phyloP scores from a whole-genome alignment of 352 stramenopile genomes.

The Pythium pyrilobum region DNA sequence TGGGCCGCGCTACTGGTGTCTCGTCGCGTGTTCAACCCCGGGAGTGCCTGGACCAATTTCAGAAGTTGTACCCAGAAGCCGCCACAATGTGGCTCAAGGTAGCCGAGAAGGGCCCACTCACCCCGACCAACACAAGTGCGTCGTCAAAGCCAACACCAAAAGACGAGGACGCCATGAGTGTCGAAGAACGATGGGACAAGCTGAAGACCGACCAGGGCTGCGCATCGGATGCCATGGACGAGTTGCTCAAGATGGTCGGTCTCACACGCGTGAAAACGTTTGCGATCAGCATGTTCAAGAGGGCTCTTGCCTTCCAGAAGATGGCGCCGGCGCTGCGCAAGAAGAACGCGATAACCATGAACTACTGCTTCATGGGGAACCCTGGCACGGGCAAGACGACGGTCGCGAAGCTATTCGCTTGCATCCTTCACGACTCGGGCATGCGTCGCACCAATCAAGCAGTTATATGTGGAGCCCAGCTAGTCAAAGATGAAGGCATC shows the following conservation, averaged over 20 bases:
- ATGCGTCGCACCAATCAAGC: conserved; percentile 43
- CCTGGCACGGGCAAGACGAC: conserved; percentile 77
- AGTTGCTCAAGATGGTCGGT: conserved; percentile 76
- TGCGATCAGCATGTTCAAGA: conserved; percentile 74
- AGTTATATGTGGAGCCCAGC: conserved; percentile 47
- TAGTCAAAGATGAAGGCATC: conserved; percentile 65
- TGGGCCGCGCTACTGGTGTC: conserved; percentile 9
- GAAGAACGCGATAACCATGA: conserved; percentile 62
- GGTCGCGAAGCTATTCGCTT: conserved; percentile 77
- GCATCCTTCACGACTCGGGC: conserved; percentile 67
- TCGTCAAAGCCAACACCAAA: neutral
- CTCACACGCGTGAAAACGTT: conserved; percentile 77
- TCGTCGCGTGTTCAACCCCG: conserved; percentile 12
- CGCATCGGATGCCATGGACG: conserved; percentile 70
- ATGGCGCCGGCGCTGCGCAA: conserved; percentile 54
- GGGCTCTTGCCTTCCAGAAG: conserved; percentile 45
- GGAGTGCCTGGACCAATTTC: conserved; percentile 46
- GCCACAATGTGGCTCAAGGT: conserved; percentile 34
- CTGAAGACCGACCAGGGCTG: conserved; percentile 44
- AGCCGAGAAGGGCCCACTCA: conserved; percentile 26
- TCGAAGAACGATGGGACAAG: conserved; percentile 55
- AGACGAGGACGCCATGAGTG: conserved; percentile 3
- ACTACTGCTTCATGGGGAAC: conserved; percentile 77
- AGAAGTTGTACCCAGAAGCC: conserved; percentile 45
- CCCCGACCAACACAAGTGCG: too few species aligned